Conservation (phyloP, 2,329 filamentous ascomycete genomes). For the Cryphonectria parasitica region DNA sequence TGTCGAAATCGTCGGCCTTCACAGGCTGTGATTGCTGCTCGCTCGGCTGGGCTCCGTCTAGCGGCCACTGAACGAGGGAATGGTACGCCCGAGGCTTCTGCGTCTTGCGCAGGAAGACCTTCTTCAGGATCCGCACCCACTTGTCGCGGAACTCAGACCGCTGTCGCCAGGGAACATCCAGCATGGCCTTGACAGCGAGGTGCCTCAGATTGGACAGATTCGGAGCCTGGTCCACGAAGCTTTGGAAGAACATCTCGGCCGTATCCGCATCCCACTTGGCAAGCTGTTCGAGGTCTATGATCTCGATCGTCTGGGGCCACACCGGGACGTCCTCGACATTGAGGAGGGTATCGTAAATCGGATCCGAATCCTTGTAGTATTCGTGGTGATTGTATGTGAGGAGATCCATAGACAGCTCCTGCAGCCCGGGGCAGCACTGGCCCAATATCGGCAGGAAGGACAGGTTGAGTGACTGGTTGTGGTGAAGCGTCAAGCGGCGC, state of each 20-base stretch:
- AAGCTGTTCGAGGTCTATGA: conserved; percentile 76
- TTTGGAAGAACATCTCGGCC: conserved; percentile 78
- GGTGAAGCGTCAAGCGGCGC: conserved; percentile 68
- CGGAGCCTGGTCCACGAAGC: conserved; percentile 72
- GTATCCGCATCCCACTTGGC: conserved; percentile 72
- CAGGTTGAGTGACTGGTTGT: conserved; percentile 79
- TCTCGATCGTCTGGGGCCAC: conserved; percentile 76
- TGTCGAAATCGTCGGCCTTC: conserved; percentile 11
- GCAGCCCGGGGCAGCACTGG: conserved; percentile 69
- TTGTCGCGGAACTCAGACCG: conserved; percentile 77
- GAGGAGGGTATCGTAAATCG: conserved; percentile 74
- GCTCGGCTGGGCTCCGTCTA: not conserved
- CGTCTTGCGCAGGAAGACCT: conserved; percentile 61
- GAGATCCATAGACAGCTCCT: conserved; percentile 75
- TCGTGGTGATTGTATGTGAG: conserved; percentile 74
- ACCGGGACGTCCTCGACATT: conserved; percentile 66
- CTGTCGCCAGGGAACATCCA: conserved; percentile 81
- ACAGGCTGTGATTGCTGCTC: conserved; percentile 4
- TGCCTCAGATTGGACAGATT: conserved; percentile 68
- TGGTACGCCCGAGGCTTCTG: conserved; percentile 29
- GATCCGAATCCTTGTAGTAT: conserved; percentile 72
- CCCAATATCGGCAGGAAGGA: conserved; percentile 72
- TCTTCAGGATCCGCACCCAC: conserved; percentile 74
- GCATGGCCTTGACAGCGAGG: conserved; percentile 74
- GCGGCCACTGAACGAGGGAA: conserved; percentile 27